Evolutionary conservation across 108 stramenopile genomes (phyloP).

Genomic region (Cyclostephanos tholiformis): DNA sequence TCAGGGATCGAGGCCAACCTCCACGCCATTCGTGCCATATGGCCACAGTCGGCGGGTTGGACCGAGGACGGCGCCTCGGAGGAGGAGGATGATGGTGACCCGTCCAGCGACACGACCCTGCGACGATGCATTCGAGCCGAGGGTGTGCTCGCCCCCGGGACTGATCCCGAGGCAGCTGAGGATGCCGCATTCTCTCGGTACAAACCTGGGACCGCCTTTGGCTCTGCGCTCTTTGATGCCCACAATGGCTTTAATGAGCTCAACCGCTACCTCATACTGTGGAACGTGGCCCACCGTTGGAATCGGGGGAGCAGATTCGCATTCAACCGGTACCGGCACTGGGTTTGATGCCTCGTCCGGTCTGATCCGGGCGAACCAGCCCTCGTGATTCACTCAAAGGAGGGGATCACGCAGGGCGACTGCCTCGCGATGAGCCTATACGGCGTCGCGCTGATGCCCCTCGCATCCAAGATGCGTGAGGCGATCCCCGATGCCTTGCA

Average conservation of each 20-base stretch:
- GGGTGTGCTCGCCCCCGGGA: too few species aligned
- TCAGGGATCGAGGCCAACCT: not conserved
- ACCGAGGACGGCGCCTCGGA: slow-evolving; percentile 1
- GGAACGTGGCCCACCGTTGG: slow-evolving; percentile 8
- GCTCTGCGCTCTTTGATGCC: slow-evolving; percentile 10
- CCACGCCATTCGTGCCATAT: slow-evolving; percentile 2
- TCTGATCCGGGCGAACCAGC: not conserved
- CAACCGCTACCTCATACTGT: not conserved
- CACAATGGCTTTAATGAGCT: slow-evolving; percentile 2
- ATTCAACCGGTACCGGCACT: slow-evolving; percentile 12
- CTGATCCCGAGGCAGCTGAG: not conserved
- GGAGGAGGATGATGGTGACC: not conserved
- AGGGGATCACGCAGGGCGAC: not conserved
- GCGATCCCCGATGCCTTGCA: too few species aligned
- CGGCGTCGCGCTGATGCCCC: not conserved
- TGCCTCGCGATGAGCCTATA: not conserved
- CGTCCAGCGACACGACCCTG: too few species aligned
- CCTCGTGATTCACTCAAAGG: not conserved
- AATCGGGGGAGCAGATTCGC: not conserved
- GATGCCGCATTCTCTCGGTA: not conserved
- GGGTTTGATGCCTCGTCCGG: not conserved
- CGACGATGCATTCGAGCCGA: too few species aligned
- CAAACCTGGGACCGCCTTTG: not conserved
- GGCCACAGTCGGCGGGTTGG: slow-evolving; percentile 8
- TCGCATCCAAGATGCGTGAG: not conserved